Evolutionary conservation across 768 basidiomycete species (phyloP), one percentile per base, ranked within the genome.

Genomic region (Udeniomyces megalosporus): DNA sequence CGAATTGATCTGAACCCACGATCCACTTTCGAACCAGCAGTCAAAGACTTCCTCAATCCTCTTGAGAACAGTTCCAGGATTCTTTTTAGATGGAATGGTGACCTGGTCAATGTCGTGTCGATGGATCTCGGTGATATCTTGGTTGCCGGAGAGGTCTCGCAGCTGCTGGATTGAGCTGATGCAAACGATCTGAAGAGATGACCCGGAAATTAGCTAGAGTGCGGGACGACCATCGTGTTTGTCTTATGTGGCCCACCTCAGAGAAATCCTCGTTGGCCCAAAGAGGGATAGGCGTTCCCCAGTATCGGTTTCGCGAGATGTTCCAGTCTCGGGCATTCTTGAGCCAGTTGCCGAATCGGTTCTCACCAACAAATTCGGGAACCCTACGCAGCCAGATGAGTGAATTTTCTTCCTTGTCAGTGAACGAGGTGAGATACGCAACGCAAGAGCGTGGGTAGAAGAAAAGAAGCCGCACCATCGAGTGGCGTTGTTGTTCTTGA

Each of bases 1-100:
- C 38, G 38, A 42, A 42, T 42, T 17, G 38, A 42, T 8, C 38
- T 20, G 22, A 11, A 68, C 81, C 65, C 67, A 90, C 90, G 87
- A 90, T 76, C 95, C 95, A 4, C 93, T 97, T 76, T 99, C 95
- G 71, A 99, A 99, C 95, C 95, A 99, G 70, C 95, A 99, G 71
- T 99, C 95, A 71, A 99, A 97, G 42, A 99, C 90, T 73, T 97
- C 95, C 64, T 95, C 88, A n/a, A 96, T 79, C 53, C 95, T 84
- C 74, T 80, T 87, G 26, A 99, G 76, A 12, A 75, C 74, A 20
- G 63, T 65, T 17, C 93, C 93, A 69, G 88, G 92, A 57, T 92
- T 93, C 72, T 81, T 75, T 71, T 84, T 77, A 22, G 91, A 95
- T 11, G 93, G 95, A 69, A 97, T 96, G 54, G 88, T 92, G 76